These are phyloP conservation scores for Cercis canadensis DNA, from an alignment of 306 rosid species.

Conservation along the genomic window DNA sequence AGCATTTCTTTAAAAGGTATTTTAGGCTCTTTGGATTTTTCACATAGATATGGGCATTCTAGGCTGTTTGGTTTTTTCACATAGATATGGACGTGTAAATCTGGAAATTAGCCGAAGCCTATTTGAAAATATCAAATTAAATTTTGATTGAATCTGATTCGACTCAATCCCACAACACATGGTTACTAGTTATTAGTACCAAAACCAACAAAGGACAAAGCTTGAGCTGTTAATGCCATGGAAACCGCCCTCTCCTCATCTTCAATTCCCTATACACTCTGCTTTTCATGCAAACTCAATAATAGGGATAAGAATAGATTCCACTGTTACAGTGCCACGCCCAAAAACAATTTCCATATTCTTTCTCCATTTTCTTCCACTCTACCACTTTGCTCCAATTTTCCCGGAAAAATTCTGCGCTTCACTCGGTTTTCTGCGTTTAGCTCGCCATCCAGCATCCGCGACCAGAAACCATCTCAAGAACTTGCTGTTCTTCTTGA, in stretches of 20 bases:
- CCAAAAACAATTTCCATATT: slow-evolving; percentile 29
- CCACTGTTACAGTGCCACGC: not conserved
- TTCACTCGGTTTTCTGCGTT: slow-evolving; percentile 41
- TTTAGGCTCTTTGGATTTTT: too few relatives aligned
- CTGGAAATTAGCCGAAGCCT: too few relatives aligned
- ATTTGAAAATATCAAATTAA: too few relatives aligned
- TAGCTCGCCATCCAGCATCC: slow-evolving; percentile 47
- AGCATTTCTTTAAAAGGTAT: too few relatives aligned
- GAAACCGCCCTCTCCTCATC: slow-evolving; percentile 46
- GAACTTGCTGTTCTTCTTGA: slow-evolving; percentile 84
- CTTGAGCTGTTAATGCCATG: slow-evolving; percentile 36
- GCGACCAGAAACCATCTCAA: slow-evolving; percentile 41
- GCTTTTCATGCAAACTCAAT: slow-evolving; percentile 30
- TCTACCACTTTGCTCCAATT: slow-evolving; percentile 27
- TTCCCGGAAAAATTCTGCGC: slow-evolving; percentile 51
- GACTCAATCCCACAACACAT: too few relatives aligned
- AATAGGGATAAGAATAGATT: not conserved
- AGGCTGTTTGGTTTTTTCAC: too few relatives aligned
- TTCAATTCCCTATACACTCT: slow-evolving; percentile 32
- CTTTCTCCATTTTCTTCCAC: slow-evolving; percentile 39
- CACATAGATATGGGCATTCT: too few relatives aligned
- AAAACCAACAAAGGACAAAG: too few relatives aligned
- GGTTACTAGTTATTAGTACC: too few relatives aligned
- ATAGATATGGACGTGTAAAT: too few relatives aligned
- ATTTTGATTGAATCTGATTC: too few relatives aligned